Evolutionary conservation across 352 stramenopile genomes (phyloP), one percentile per base, ranked within the genome.

Genomic region (Halophytophthora batemanensis): DNA sequence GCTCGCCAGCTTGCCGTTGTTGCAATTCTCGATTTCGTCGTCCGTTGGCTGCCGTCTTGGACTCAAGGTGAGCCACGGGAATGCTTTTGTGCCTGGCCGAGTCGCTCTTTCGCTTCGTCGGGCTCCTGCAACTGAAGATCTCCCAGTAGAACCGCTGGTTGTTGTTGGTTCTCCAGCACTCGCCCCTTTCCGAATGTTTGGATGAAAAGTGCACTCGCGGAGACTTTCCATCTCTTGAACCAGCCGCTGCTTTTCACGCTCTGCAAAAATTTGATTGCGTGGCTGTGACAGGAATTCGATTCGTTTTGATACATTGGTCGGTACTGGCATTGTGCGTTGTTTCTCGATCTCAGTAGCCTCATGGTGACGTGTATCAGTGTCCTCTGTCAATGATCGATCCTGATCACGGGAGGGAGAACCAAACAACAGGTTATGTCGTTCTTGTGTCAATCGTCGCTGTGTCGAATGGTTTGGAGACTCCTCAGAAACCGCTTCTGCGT

Each of bases 151-250:
- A 31, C 25, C 25, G 25, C 25, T 31, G 48, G 11, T 35, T 48
- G 33, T 17, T 38, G 11, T 35, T 48, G 33, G 2, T 38, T 38
- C 6, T 17, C 33, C 45, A 31, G 54, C 52, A 37, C 31, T 43
- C 36, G 59, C 22, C 39, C 45, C 58, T 25, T 74, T 76, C 25
- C 45, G 44, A 3, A 66, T 52, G 31, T 81, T 77, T 12, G 82
- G 82, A 22, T 58, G 73, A 51, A 90, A 93, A 5, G 79, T 90
- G 43, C 79, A 90, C 45, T 90, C 75, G 12, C 59, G 69, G 21
- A 93, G 58, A 12, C 56, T 57, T 25, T 83, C 71, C 52, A 87
- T 76, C 47, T 93, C 79, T 14, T 63, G 50, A 4, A 71, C 15
- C 2, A 93, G 46, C 11, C 82, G 74, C 10, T 75, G 59, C 45